These are phyloP conservation scores for Pseudogymnoascus sp. DNA, from an alignment of 2,329 filamentous ascomycete species.

Conservation along the genomic window DNA sequence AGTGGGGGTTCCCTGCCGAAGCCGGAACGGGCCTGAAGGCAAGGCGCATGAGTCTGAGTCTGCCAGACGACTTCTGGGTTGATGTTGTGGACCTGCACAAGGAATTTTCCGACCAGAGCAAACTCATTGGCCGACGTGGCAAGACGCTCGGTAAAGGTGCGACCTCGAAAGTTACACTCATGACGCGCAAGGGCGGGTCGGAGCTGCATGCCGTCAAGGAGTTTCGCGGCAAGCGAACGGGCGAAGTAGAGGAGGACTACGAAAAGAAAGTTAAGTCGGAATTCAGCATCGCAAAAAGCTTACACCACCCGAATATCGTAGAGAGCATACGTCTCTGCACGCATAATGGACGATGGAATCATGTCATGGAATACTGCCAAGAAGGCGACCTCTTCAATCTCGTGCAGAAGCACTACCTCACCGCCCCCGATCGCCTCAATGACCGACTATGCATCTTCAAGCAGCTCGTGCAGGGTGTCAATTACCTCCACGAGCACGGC, in stretches of 20 bases:
- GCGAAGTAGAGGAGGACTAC: constrained; percentile 67
- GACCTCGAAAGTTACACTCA: constrained; percentile 73
- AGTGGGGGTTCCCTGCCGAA: constrained; percentile 56
- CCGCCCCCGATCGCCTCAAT: constrained; percentile 50
- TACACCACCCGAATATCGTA: constrained; percentile 82
- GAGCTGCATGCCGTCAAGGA: constrained; percentile 82
- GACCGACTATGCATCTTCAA: constrained; percentile 83
- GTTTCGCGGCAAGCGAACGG: constrained; percentile 63
- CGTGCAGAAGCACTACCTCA: constrained; percentile 63
- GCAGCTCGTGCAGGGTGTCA: constrained; percentile 73
- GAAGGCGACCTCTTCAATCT: constrained; percentile 73
- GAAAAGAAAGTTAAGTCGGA: constrained; percentile 87
- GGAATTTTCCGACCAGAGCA: constrained; percentile 63
- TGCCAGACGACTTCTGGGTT: constrained; percentile 67
- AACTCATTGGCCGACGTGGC: constrained; percentile 62
- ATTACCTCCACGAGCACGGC: constrained; percentile 73
- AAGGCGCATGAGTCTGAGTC: constrained; percentile 63
- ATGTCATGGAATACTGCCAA: constrained; percentile 88
- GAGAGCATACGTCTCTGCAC: constrained; percentile 70
- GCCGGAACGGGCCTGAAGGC: constrained; percentile 70
- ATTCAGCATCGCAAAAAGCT: constrained; percentile 76
- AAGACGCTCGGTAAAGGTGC: constrained; percentile 75
- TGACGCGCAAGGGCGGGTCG: constrained; percentile 59
- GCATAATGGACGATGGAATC: constrained; percentile 70
- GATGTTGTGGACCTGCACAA: constrained; percentile 59